These are phyloP conservation scores for Coemansia reversa DNA, from an alignment of 192 early-diverging fungal genomes.

Conservation along the genomic window DNA sequence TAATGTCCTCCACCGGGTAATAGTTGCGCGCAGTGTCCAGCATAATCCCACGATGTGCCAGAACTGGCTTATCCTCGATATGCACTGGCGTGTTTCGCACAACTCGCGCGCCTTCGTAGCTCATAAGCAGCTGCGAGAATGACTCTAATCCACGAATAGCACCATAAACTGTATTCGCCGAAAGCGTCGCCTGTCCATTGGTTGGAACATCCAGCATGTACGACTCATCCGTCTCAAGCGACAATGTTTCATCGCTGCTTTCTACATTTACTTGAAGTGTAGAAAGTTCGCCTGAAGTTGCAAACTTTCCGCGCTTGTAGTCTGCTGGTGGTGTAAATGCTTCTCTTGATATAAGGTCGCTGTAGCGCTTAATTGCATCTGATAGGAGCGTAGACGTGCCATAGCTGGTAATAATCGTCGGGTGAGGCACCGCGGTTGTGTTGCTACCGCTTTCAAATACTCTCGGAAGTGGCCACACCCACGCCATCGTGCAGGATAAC, in stretches of 20 bases:
- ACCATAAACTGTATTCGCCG: slow-evolving; percentile 62
- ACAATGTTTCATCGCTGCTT: slow-evolving; percentile 50
- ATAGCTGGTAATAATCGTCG: slow-evolving; percentile 45
- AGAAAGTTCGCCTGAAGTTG: slow-evolving; percentile 19
- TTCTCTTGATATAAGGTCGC: slow-evolving; percentile 46
- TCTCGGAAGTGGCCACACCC: slow-evolving; percentile 49
- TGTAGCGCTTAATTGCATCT: slow-evolving; percentile 56
- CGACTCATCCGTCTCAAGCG: slow-evolving; percentile 67
- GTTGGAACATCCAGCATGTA: slow-evolving; percentile 64
- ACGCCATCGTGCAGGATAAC: slow-evolving; percentile 25
- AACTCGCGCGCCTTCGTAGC: slow-evolving; percentile 42
- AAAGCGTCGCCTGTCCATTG: slow-evolving; percentile 55
- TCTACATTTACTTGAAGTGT: slow-evolving; percentile 53
- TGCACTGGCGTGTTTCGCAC: slow-evolving; percentile 58
- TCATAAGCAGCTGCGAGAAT: slow-evolving; percentile 64
- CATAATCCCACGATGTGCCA: slow-evolving; percentile 67
- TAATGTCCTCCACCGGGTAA: slow-evolving; percentile 58
- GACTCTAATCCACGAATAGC: slow-evolving; percentile 74
- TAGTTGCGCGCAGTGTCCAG: slow-evolving; percentile 72
- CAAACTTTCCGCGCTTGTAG: slow-evolving; percentile 28
- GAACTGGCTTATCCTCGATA: slow-evolving; percentile 64
- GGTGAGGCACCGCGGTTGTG: slow-evolving; percentile 39
- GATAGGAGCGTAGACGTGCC: slow-evolving; percentile 50
- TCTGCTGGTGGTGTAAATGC: slow-evolving; percentile 53
- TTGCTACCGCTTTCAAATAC: slow-evolving; percentile 26